Evolutionary conservation across 2,329 filamentous ascomycete genomes (phyloP), one percentile per base, ranked within the genome.

Genomic region (Arthroderma sp.): DNA sequence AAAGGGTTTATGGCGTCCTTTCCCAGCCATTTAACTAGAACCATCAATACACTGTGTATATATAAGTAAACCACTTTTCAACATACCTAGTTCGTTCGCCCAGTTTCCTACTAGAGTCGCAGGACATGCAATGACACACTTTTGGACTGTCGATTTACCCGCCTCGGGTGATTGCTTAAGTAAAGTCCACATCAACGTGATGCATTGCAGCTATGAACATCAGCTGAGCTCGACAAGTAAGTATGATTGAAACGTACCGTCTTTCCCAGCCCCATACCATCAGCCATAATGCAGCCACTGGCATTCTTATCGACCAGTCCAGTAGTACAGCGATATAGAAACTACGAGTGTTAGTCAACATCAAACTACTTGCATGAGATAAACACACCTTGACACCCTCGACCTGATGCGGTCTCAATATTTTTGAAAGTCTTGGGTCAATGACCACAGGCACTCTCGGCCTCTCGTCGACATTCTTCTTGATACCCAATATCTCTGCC

Each of bases 231-330:
- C 15, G 33, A 47, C 7, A 58, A 33, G 56, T 59, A 38, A 13
- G 17, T n/a, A n/a, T 11, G 13, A 13, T 28, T 8, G 13, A 28
- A 38, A 54, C 57, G n/a, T 71, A 77, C 75, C 17, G 93, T 98
- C 75, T 98, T 98, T 58, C 93, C 93, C 31, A 98, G 76, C 64
- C 93, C 93, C 93, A 98, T 98, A 70, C 96, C 93, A 70, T 98
- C 93, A 56, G 93, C 93, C 93, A 98, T 98, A 69, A 98, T 98
- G 73, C 93, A 98, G 1, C 93, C 93, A 70, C 96, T 88, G 53
- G 93, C 93, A 65, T 91, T 91, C 38, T 86, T 81, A 65, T 97
- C 93, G 57, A 97, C 87, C 79, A 97, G 80, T n/a, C 93, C 93
- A 1, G 91, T 97, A 4, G 93, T 90, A 67, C 89, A 95, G 63